Evolutionary conservation across 2,329 filamentous ascomycete genomes (phyloP), one percentile per base, ranked within the genome.

Genomic region (Ceratocystis albifundus): DNA sequence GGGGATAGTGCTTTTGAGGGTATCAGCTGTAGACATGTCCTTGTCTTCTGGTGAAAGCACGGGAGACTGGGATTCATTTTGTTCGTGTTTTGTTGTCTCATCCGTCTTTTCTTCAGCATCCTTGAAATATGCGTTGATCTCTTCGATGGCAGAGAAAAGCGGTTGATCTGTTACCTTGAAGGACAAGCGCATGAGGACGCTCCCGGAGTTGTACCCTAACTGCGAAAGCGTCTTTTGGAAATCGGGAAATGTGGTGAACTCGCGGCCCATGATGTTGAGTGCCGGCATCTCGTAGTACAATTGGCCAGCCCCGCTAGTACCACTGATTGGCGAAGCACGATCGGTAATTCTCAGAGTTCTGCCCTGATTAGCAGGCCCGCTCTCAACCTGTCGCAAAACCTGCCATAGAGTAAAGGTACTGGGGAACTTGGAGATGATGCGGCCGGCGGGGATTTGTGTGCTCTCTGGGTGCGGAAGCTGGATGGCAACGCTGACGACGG

Each of bases 381-480:
- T 88, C 76, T 99, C 94, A 70, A 97, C 96, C 73, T 94, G 90
- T 68, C 94, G 87, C 66, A 99, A 74, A 32, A 97, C 80, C 70
- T 90, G 84, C 94, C 94, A 99, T 75, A 99, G 74, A 20, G 90
- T 89, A 45, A 90, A 89, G 70, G 90, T 88, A 74, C 89, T 96
- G 0, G 92, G 86, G 69, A 97, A 91, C 73, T 94, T 96, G 73
- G 94, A 87, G 66, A 86, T 84, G 50, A 96, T 76, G 36, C 91
- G 85, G 28, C 85, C 84, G 70, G 84, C 84, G 1, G 85, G 82
- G 22, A 82, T 80, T 62, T 81, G 79, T 57, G 78, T 79, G 22
- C 82, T 84, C 73, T 94, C 88, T 25, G 86, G 83, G 45, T 86
- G 81, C 2, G 90, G 89, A 32, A 96, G 79, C 73, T 96, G 89